These are phyloP conservation scores for Rhizophagus prolifer DNA, from an alignment of 192 early-diverging fungal species.

Conservation along the genomic window DNA sequence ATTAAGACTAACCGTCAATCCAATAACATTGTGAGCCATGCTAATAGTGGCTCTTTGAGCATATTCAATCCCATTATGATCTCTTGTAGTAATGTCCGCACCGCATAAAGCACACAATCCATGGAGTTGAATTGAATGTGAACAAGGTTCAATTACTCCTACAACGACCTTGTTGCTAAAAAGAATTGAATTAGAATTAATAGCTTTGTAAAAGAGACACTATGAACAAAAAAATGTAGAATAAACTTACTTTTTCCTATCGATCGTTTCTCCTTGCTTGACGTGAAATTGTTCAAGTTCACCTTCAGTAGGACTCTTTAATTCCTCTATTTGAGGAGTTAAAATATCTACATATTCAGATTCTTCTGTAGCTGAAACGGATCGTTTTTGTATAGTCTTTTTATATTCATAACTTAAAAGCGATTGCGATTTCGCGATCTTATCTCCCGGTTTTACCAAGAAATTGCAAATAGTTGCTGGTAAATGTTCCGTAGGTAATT, in stretches of 20 bases:
- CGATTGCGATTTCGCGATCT: neutral
- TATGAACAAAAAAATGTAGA: neutral
- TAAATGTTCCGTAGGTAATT: conserved; percentile 1
- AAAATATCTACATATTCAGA: neutral
- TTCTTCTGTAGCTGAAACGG: neutral
- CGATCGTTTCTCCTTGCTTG: neutral
- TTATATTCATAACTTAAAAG: conserved; percentile 12
- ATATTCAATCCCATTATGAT: conserved; percentile 39
- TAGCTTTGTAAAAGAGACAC: neutral
- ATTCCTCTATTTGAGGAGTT: neutral
- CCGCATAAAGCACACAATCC: conserved; percentile 85
- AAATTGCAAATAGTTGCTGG: conserved; percentile 13
- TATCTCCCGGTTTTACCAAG: conserved; percentile 12
- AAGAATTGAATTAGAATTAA: neutral
- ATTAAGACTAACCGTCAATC: conserved; percentile 68
- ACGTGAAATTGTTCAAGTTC: neutral
- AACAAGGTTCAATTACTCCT: conserved; percentile 54
- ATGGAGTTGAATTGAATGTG: conserved; percentile 71
- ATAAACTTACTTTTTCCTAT: neutral
- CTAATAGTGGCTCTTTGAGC: conserved; percentile 65
- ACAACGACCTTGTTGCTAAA: neutral
- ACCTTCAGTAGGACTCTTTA: conserved; percentile 14
- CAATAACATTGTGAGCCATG: conserved; percentile 73
- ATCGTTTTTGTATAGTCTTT: neutral
- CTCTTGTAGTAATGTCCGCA: conserved; percentile 55